These are phyloP conservation scores for Elaeis guineensis DNA, from an alignment of 176 grass and related monocot species.

Conservation along the genomic window DNA sequence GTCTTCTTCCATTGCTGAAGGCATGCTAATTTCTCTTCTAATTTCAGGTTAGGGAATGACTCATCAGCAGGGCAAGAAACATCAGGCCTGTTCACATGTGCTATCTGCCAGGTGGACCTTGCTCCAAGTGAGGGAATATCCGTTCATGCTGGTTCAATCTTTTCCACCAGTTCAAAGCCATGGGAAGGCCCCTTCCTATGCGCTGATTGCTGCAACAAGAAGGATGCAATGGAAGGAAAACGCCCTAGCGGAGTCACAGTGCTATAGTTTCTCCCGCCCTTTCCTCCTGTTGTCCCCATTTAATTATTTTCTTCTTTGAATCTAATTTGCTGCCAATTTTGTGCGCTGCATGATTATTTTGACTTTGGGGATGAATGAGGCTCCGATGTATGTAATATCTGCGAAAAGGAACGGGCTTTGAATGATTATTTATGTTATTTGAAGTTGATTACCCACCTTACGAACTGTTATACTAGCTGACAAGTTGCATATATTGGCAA, in stretches of 20 bases:
- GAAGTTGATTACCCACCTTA: too few species aligned
- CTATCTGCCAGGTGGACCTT: conserved; percentile 83
- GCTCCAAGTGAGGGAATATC: conserved; percentile 76
- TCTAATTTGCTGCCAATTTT: conserved; percentile 20
- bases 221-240: conserved; percentile 98
- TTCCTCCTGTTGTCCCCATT: neutral
- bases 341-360: conserved; percentile 19
- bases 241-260: conserved; percentile 77
- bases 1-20: too few species aligned
- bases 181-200: conserved; percentile 95
- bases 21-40: too few species aligned
- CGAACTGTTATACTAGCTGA: too few species aligned
- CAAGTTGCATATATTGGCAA: too few species aligned
- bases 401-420: neutral
- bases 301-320: neutral
- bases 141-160: conserved; percentile 67
- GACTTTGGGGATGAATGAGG: neutral
- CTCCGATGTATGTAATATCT: neutral
- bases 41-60: conserved; percentile 58
- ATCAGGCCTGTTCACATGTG: conserved; percentile 63
- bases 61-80: conserved; percentile 33
- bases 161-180: conserved; percentile 73
- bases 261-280: conserved; percentile 23
- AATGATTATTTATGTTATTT: neutral
- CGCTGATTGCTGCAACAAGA: conserved; percentile 74